Conservation (phyloP, 1,284 basidiomycete genomes). For the Cutaneotrichosporon sp. region DNA sequence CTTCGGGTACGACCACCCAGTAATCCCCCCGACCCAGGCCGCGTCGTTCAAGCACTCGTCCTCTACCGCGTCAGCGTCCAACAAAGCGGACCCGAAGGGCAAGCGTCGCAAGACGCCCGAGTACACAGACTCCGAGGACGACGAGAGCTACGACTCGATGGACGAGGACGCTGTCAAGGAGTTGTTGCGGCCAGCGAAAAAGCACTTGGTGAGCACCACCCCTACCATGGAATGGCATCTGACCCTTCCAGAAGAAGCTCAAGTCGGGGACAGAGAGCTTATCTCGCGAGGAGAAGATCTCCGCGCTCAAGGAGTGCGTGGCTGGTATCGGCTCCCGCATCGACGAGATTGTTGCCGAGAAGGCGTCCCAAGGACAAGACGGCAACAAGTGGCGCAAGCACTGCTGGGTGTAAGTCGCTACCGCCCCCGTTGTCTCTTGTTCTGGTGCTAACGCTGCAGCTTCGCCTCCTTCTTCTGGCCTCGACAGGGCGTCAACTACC, state of each 20-base stretch:
- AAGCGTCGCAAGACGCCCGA: slow-evolving; percentile 87
- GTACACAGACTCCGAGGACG: slow-evolving; percentile 85
- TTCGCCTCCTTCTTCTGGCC: slow-evolving; percentile 98
- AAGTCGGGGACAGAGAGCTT: slow-evolving; percentile 90
- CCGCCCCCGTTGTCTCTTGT: neutral
- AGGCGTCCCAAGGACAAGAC: slow-evolving; percentile 74
- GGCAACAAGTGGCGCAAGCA: slow-evolving; percentile 86
- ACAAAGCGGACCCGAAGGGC: slow-evolving; percentile 62
- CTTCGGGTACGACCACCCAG: slow-evolving; percentile 46
- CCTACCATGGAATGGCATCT: neutral
- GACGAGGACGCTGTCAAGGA: slow-evolving; percentile 95
- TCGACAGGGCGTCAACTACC: slow-evolving; percentile 83
- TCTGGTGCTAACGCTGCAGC: slow-evolving; percentile 53
- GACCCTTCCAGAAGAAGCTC: slow-evolving; percentile 74
- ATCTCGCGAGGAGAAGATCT: slow-evolving; percentile 91
- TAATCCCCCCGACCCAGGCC: slow-evolving; percentile 22
- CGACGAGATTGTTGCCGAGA: slow-evolving; percentile 75
- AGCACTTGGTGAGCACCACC: slow-evolving; percentile 71
- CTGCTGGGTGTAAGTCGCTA: slow-evolving; percentile 81
- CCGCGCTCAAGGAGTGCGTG: slow-evolving; percentile 92
- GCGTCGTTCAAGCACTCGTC: neutral
- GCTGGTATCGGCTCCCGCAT: slow-evolving; percentile 92
- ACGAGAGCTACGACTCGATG: slow-evolving; percentile 81
- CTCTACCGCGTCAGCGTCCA: neutral
- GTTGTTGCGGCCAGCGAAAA: slow-evolving; percentile 93